Evolutionary conservation across 2,329 filamentous ascomycete genomes (phyloP), one percentile per base, ranked within the genome.

Genomic region (Xylariaceae sp.): DNA sequence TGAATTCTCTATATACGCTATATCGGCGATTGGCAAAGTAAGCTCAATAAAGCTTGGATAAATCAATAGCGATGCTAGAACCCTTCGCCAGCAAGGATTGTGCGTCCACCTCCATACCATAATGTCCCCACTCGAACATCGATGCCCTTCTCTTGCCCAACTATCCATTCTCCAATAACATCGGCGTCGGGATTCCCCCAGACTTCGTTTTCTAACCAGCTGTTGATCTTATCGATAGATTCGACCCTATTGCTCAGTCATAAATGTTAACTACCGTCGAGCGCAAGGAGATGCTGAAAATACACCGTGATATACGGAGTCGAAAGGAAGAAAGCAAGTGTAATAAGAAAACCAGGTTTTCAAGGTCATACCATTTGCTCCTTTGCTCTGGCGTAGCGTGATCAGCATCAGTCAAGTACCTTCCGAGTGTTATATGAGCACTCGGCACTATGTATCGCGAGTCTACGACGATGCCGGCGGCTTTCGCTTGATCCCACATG

Each of bases 361-460:
- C 4, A 4, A 28, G 7, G 22, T 4, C 22, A 28, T 28, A 28
- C 76, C 92, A 86, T n/a, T 63, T 70, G 61, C 74, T 69, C 60
- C 91, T 79, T 67, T 81, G 82, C 52, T 75, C 75, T 1, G 75
- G 74, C 7, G 78, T 78, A 36, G 78, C 76, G 62, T 86, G 82
- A 58, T 92, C 89, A 12, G 77, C 73, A 39, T 83, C 79, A 10
- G 77, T 79, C 41, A 96, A 79, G 67, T 94, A 97, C 3, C 93
- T 79, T 0, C 82, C 92, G 51, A 97, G 81, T 0, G 93, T 97
- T 64, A 97, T 81, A 73, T 97, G 93, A 14, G 90, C 90, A 43
- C 88, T 93, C 1, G 92, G 92, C 2, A 96, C 90, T 19, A 92
- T 85, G 67, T 97, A 97, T 51, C 93, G 79, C 47, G 88, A 89